Conservation (phyloP, 2,329 filamentous ascomycete species). For the Fusarium temperatum region DNA sequence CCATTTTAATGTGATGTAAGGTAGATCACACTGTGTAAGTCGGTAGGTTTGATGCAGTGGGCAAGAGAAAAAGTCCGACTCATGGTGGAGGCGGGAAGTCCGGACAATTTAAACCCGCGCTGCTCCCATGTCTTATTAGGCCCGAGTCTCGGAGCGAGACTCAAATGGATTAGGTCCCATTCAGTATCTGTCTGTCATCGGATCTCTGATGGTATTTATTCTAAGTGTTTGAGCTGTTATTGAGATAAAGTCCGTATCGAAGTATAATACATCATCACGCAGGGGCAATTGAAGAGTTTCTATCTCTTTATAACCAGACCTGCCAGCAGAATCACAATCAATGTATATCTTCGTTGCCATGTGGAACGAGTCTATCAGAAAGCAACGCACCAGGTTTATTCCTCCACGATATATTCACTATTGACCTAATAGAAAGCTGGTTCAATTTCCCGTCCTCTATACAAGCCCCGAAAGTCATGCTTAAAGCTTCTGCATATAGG, state of each 20-base stretch:
- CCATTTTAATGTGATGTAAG: background rate
- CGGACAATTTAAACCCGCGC: constrained; percentile 2
- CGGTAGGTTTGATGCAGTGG: background rate
- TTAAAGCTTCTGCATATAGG: background rate
- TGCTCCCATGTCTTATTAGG: background rate
- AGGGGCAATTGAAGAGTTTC: background rate
- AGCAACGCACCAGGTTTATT: background rate
- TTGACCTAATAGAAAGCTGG: background rate
- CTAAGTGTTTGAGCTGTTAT: background rate
- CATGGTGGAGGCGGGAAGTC: background rate
- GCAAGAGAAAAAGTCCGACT: background rate
- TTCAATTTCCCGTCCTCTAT: background rate
- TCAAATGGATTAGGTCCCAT: background rate
- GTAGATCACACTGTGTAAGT: background rate
- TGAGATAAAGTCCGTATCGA: background rate
- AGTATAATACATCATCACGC: background rate
- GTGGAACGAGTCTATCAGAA: background rate
- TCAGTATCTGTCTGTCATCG: background rate
- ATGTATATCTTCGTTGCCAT: background rate
- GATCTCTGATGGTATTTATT: background rate
- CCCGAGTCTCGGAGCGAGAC: background rate
- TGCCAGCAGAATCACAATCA: background rate
- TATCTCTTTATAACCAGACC: background rate
- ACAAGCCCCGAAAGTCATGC: background rate
- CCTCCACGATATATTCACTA: background rate